Evolutionary conservation across 805 yeast genomes (phyloP).

Genomic region (Isabelozyma rhagii): DNA sequence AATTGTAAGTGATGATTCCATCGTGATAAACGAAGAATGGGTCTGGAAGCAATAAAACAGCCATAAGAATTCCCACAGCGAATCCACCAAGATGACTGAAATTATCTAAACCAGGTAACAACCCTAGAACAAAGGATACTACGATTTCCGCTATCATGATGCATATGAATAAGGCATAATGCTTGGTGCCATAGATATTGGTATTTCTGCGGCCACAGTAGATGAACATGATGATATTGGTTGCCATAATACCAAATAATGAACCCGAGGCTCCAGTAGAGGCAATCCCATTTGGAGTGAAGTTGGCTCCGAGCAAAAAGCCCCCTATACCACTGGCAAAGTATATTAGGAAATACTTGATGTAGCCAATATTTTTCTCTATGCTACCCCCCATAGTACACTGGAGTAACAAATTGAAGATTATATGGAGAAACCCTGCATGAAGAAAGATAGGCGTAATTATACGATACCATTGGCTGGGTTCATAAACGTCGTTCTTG

Average conservation of each 20-base stretch:
- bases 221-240: slow-evolving; percentile 54
- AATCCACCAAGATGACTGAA: slow-evolving; percentile 77
- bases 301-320: slow-evolving; percentile 65
- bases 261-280: slow-evolving; percentile 73
- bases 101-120: slow-evolving; percentile 72
- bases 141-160: slow-evolving; percentile 56
- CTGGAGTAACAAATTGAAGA: slow-evolving; percentile 61
- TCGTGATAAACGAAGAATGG: slow-evolving; percentile 48
- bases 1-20: slow-evolving; percentile 35
- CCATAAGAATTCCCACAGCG: slow-evolving; percentile 53
- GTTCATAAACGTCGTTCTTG: slow-evolving; percentile 32
- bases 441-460: slow-evolving; percentile 70
- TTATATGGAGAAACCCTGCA: slow-evolving; percentile 69
- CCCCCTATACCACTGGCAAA: slow-evolving; percentile 64
- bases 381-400: slow-evolving; percentile 57
- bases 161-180: slow-evolving; percentile 44
- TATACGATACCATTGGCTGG: slow-evolving; percentile 68
- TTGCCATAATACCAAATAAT: slow-evolving; percentile 64
- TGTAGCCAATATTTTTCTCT: slow-evolving; percentile 54
- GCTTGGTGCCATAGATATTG: slow-evolving; percentile 42
- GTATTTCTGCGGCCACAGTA: slow-evolving; percentile 49
- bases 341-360: slow-evolving; percentile 54
- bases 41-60: slow-evolving; percentile 50
- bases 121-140: slow-evolving; percentile 58
- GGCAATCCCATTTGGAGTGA: slow-evolving; percentile 62